These are phyloP conservation scores for Aurinia saxatilis DNA, from an alignment of 345 rosid species.

Conservation along the genomic window DNA sequence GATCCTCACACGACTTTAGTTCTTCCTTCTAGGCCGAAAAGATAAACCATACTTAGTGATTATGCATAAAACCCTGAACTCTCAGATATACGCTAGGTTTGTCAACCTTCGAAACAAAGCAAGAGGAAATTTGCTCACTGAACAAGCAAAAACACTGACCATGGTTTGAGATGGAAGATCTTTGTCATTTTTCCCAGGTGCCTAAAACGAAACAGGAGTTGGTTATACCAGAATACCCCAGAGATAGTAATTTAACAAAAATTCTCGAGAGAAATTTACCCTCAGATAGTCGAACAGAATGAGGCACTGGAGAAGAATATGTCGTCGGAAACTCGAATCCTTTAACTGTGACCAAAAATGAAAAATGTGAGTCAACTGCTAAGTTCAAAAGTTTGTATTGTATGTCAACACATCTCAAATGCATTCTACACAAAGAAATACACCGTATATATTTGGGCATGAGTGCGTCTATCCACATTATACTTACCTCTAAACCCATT, in stretches of 20 bases:
- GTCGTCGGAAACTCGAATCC: slow-evolving; percentile 96
- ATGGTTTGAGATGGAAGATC: slow-evolving; percentile 85
- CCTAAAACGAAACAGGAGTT: slow-evolving; percentile 35
- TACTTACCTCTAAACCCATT: slow-evolving; percentile 91
- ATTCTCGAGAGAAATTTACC: slow-evolving; percentile 39
- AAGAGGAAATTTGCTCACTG: not conserved
- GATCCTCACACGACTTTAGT: slow-evolving; percentile 78
- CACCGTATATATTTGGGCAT: not conserved
- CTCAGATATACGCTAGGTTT: not conserved
- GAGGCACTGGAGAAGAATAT: slow-evolving; percentile 95
- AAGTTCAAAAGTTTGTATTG: slow-evolving; percentile 1
- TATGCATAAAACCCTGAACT: not conserved
- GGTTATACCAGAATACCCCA: slow-evolving; percentile 5
- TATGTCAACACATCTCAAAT: slow-evolving; percentile 11
- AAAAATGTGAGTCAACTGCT: slow-evolving; percentile 5
- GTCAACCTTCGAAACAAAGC: slow-evolving; percentile 9
- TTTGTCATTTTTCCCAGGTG: slow-evolving; percentile 94
- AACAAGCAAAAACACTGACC: slow-evolving; percentile 51
- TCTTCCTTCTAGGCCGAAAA: slow-evolving; percentile 68
- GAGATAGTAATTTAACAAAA: not conserved
- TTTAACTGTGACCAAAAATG: slow-evolving; percentile 52
- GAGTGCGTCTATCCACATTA: not conserved
- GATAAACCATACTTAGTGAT: not conserved
- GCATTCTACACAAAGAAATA: no score
- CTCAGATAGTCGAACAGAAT: slow-evolving; percentile 85